phyloP scores from a whole-genome alignment of 148 eudicot genomes.

The Cornus florida region DNA sequence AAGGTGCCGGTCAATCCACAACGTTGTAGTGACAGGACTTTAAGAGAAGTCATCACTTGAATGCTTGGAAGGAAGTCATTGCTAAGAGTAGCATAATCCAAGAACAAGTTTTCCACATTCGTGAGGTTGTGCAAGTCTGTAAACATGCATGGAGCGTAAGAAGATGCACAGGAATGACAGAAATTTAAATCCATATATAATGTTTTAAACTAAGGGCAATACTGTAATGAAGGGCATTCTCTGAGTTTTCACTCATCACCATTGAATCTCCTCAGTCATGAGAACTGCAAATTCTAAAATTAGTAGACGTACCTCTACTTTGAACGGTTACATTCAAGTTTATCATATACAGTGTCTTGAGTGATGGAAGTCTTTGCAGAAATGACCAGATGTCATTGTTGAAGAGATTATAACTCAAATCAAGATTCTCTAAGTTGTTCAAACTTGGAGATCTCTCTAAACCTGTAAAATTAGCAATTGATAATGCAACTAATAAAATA shows the following conservation, averaged over 20 bases:
- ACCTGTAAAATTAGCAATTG: neutral
- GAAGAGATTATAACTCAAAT: neutral
- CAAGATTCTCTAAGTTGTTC: neutral
- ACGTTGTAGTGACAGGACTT: neutral
- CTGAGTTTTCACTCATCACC: too few relatives aligned
- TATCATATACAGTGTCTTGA: neutral
- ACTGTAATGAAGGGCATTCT: too few relatives aligned
- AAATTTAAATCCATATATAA: neutral
- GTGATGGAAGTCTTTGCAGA: neutral
- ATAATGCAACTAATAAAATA: neutral
- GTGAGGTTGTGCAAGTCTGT: neutral
- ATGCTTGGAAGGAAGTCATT: too few relatives aligned
- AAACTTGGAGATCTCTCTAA: too few relatives aligned
- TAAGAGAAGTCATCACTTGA: neutral
- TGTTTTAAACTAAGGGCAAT: too few relatives aligned
- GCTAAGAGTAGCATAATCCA: too few relatives aligned
- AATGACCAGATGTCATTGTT: neutral
- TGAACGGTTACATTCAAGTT: too few relatives aligned
- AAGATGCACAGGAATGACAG: too few relatives aligned
- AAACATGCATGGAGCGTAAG: too few relatives aligned
- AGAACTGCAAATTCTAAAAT: too few relatives aligned
- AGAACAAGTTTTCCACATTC: too few relatives aligned
- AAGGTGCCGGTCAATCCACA: neutral
- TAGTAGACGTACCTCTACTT: neutral
- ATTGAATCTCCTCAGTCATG: too few relatives aligned